These are phyloP conservation scores for Ligustrum vulgare DNA, from an alignment of 257 asterid species.

Conservation along the genomic window DNA sequence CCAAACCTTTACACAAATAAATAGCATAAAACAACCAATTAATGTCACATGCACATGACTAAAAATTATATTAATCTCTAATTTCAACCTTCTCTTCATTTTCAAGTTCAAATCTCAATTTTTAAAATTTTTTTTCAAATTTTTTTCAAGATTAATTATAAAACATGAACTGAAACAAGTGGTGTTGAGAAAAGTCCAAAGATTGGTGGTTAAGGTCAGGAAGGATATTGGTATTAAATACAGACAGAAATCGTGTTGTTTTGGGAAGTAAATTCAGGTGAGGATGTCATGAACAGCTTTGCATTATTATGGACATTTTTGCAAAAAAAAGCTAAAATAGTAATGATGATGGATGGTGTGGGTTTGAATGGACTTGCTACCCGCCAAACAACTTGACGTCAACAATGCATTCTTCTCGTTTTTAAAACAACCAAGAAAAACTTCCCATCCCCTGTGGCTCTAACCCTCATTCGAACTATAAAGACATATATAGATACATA, in stretches of 20 bases:
- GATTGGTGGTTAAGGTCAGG: not conserved
- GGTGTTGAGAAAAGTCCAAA: not conserved
- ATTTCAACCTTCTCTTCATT: not conserved
- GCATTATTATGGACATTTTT: not conserved
- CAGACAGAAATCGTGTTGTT: not conserved
- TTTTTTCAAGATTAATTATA: no score
- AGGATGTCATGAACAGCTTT: conserved; percentile 1
- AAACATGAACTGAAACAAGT: no score
- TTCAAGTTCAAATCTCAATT: no score
- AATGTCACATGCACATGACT: not conserved
- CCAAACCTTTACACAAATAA: no score
- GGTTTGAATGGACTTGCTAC: conserved; percentile 3
- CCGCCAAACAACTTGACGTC: conserved; percentile 31
- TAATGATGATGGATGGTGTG: conserved; percentile 28
- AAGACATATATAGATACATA: not conserved
- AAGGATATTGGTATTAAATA: not conserved
- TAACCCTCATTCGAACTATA: not conserved
- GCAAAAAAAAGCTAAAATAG: conserved; percentile 23
- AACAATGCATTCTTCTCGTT: conserved; percentile 35
- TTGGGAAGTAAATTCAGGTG: conserved; percentile 9
- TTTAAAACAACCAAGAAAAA: not conserved
- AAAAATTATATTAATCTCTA: not conserved
- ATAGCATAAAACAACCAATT: not conserved
- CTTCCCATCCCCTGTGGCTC: not conserved
- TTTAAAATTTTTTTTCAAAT: no score